These are phyloP conservation scores for Xenoacremonium recifei DNA, from an alignment of 2,329 filamentous ascomycete species.

Conservation along the genomic window DNA sequence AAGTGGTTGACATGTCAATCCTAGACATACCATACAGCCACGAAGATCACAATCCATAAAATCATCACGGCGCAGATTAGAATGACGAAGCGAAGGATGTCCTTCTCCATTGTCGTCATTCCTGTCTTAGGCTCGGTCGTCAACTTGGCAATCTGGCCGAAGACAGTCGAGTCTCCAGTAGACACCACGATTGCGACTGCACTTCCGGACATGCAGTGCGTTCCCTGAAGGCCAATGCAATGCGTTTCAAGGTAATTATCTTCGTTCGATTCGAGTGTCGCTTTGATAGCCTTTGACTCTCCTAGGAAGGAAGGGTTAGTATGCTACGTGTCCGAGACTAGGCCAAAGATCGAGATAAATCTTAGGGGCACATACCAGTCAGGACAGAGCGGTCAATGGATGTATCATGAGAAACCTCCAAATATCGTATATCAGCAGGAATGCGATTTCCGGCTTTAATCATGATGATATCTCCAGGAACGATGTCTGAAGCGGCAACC, in stretches of 20 bases:
- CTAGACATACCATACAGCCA: slow-evolving; percentile 60
- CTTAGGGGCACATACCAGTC: slow-evolving; percentile 38
- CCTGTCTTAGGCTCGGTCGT: slow-evolving; percentile 67
- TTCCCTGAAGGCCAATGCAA: slow-evolving; percentile 76
- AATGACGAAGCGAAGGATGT: slow-evolving; percentile 70
- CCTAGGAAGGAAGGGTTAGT: too few species aligned
- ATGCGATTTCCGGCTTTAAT: slow-evolving; percentile 73
- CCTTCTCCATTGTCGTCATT: slow-evolving; percentile 68
- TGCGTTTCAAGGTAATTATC: slow-evolving; percentile 75
- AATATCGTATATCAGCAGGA: slow-evolving; percentile 70
- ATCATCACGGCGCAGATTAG: slow-evolving; percentile 69
- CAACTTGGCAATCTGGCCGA: slow-evolving; percentile 71
- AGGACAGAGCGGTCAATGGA: slow-evolving; percentile 73
- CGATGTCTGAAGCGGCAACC: slow-evolving; percentile 57
- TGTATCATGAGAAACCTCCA: slow-evolving; percentile 65
- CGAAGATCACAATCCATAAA: slow-evolving; percentile 61
- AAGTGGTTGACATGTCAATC: background rate
- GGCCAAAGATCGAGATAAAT: background rate
- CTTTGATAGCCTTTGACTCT: slow-evolving; percentile 64
- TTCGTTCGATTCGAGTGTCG: slow-evolving; percentile 64
- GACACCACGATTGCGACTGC: slow-evolving; percentile 67
- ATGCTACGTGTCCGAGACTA: slow-evolving; percentile 1
- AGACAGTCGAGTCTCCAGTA: slow-evolving; percentile 71
- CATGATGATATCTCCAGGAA: slow-evolving; percentile 68
- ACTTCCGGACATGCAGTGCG: slow-evolving; percentile 70